phyloP scores from a whole-genome alignment of 2,329 filamentous ascomycete genomes.

The Phialemonium atrogriseum region DNA sequence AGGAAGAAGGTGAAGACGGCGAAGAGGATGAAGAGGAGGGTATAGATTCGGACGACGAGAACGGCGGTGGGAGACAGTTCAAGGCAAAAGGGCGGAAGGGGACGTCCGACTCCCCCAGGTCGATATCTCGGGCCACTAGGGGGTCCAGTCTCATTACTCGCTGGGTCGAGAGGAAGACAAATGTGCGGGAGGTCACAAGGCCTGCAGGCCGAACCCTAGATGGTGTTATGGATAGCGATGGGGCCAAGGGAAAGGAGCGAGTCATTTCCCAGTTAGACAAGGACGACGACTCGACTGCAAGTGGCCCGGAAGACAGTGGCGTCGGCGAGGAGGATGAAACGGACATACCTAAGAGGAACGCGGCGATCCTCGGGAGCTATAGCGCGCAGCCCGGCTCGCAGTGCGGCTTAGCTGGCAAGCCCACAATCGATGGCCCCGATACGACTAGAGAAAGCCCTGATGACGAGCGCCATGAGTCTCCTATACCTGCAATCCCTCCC shows the following conservation, averaged over 20 bases:
- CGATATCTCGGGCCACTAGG: constrained; percentile 6
- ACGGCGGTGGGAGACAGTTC: neutral
- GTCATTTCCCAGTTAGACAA: no score
- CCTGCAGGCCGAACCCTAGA: constrained; percentile 2
- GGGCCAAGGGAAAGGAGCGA: no score
- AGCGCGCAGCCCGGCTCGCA: no score
- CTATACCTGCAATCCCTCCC: constrained; percentile 24
- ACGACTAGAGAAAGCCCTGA: neutral
- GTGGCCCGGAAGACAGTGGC: no score
- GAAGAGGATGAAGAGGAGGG: constrained; percentile 6
- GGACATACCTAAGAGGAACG: no score
- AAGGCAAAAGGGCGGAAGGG: neutral
- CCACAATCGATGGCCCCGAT: no score
- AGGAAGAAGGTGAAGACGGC: constrained; percentile 9
- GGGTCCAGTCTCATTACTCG: constrained; percentile 14
- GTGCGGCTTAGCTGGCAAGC: no score
- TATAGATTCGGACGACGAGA: neutral
- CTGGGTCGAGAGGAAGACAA: constrained; percentile 17
- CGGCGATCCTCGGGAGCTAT: no score
- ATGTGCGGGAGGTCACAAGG: constrained; percentile 6
- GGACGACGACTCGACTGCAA: no score
- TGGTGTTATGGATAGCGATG: constrained; percentile 3
- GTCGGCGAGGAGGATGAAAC: no score
- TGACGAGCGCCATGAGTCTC: constrained; percentile 13
- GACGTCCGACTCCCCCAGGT: constrained; percentile 4